A percentile compares a stretch with the other conserved stretches of the same genome.
Conservation (phyloP, 176 grass and related monocot species). For the Hordeum marinum region DNA sequence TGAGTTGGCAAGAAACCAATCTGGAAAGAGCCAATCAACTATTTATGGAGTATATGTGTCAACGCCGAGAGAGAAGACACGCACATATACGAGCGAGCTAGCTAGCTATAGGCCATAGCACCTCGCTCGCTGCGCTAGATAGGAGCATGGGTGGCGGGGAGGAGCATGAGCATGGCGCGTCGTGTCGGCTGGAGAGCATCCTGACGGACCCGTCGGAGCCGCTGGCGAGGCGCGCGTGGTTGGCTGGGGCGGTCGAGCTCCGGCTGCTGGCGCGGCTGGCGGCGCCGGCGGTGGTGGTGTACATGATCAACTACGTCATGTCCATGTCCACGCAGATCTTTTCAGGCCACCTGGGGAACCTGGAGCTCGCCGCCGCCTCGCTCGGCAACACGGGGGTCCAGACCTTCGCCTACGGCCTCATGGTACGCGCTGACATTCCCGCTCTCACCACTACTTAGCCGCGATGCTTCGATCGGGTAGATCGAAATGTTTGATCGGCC, state of each 20-base stretch:
- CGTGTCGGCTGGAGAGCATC: conserved; percentile 42
- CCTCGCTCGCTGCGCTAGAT: too few relatives aligned
- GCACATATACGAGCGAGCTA: too few relatives aligned
- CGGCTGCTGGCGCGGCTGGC: conserved; percentile 39
- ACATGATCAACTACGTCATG: conserved; percentile 70
- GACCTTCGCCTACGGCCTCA: conserved; percentile 67
- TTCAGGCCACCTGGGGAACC: conserved; percentile 55
- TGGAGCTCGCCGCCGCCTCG: conserved; percentile 59
- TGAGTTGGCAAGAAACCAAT: too few relatives aligned
- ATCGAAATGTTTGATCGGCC: too few relatives aligned
- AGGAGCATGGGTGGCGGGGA: too few relatives aligned
- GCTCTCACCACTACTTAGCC: too few relatives aligned
- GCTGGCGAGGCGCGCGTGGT: conserved; percentile 3
- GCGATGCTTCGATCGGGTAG: too few relatives aligned
- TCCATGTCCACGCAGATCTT: conserved; percentile 68
- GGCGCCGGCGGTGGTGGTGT: conserved; percentile 49
- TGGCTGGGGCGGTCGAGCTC: conserved; percentile 15
- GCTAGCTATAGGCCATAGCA: too few relatives aligned
- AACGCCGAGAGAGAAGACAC: too few relatives aligned
- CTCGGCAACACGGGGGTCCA: conserved; percentile 72
- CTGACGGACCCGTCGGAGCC: conserved; percentile 16
- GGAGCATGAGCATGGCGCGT: neutral
- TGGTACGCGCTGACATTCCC: conserved; percentile 19
- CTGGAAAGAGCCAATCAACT: too few relatives aligned
- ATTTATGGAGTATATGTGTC: too few relatives aligned